Percentiles rank a stretch among this genome's conserved stretches.
These are phyloP conservation scores for Arachis hypogaea DNA, from an alignment of 306 rosid species.

Conservation along the genomic window DNA sequence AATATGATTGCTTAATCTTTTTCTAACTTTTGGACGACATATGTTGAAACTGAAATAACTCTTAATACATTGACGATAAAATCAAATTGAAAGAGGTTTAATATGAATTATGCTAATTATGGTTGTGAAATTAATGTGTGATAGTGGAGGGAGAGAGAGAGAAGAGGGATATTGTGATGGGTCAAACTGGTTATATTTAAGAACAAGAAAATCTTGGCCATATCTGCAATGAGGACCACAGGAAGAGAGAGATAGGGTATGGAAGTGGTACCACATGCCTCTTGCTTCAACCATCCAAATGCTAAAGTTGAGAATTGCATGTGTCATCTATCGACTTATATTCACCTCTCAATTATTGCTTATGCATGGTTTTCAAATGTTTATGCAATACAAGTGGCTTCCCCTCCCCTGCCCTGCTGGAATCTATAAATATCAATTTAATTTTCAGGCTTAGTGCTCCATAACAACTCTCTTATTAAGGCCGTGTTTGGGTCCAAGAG, in stretches of 20 bases:
- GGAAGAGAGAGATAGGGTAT: background rate
- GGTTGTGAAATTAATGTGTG: too few species aligned
- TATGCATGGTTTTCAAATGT: constrained; percentile 48
- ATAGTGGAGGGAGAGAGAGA: constrained; percentile 30
- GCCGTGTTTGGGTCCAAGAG: constrained; percentile 44
- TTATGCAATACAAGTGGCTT: constrained; percentile 27
- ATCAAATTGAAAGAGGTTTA: too few species aligned
- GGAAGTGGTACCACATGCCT: constrained; percentile 49
- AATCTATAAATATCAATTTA: background rate
- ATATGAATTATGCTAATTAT: too few species aligned
- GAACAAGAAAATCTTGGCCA: constrained; percentile 65
- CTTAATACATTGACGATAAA: too few species aligned
- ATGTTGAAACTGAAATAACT: too few species aligned
- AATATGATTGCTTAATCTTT: too few species aligned
- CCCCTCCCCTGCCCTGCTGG: background rate
- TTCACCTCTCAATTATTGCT: constrained; percentile 49
- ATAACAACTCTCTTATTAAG: constrained; percentile 36
- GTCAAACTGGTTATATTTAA: constrained; percentile 56
- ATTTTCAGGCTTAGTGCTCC: constrained; percentile 25
- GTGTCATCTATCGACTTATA: constrained; percentile 40
- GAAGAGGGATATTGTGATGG: constrained; percentile 31
- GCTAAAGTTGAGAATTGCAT: constrained; percentile 45
- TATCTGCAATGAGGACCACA: constrained; percentile 72
- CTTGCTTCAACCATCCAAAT: constrained; percentile 52
- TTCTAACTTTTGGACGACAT: too few species aligned